Base-by-base conservation (phyloP, 2,329 filamentous ascomycete species). In the Pseudogymnoascus sp. region DNA sequence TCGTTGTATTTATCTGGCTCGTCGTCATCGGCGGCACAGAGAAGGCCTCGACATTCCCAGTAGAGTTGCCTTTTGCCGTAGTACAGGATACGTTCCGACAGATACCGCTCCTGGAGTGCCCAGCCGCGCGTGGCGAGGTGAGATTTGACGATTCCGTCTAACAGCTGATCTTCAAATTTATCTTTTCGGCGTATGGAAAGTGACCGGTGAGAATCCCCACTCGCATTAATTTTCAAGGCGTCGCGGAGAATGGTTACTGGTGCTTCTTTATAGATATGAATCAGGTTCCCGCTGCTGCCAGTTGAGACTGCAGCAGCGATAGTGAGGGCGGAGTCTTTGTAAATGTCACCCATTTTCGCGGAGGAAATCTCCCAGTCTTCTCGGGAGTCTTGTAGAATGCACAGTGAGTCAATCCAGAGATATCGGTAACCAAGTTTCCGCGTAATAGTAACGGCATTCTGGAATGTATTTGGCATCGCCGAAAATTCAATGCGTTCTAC, bases 41-140 rank as follows among this genome's bases (percentile, higher is more conserved):
- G 23, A 30, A 30, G 25, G 2, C 45, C 55, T 39, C 59, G 45
- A 22, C 64, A 66, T 59, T 66, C 63, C 63, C 64, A 66, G 36
- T 41, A 64, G 1, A 66, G 14, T 36, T 65, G 63, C 4, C 58
- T 60, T 9, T 30, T 38, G 1, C 28, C 62, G 28, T 64, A 64
- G 59, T 62, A 49, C 4, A 65, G 7, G 3, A 60, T 64, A 22
- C 64, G 36, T 5, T 25, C 33, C 1, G 64, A 62, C 2, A 65
- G 30, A 35, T 58, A 49, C 14, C 63, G 19, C 33, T 65, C 64
- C 16, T 65, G 64, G 3, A 64, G 22, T 8, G 62, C 52, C 64
- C 62, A 65, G 3, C 45, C 45, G 5, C 45, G 25, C 9, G 45
- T 52, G 14, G 45, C 25, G 1, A 52, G 45, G 14, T 52, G 45